phyloP scores from a whole-genome alignment of 352 stramenopile species.

The Blastocystis sp. region DNA sequence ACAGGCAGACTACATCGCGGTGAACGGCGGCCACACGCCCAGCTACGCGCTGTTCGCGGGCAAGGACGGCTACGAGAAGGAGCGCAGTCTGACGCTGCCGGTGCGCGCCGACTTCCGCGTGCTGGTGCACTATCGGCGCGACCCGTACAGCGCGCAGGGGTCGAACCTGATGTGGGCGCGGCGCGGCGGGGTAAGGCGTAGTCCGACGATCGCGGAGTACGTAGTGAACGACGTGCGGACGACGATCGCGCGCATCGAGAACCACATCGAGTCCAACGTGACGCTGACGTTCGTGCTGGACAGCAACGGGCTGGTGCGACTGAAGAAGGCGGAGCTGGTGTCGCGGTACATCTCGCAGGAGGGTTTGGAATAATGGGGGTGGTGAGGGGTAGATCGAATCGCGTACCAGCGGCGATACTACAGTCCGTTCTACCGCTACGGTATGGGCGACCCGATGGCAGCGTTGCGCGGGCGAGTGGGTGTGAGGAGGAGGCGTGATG shows the following conservation, averaged over 20 bases:
- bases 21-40: background rate
- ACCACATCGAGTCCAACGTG: constrained; percentile 22
- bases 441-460: background rate
- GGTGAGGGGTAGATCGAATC: constrained; percentile 9
- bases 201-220: constrained; percentile 9
- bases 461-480: background rate
- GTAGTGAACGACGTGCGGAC: background rate
- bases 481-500: background rate
- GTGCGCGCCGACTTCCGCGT: constrained; percentile 27
- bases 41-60: background rate
- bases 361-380: background rate
- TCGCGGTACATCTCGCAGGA: background rate
- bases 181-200: background rate
- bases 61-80: background rate
- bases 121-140: background rate
- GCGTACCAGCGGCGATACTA: background rate
- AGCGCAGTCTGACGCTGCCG: background rate
- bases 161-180: too few relatives aligned
- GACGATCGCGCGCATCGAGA: background rate
- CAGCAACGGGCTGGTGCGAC: background rate
- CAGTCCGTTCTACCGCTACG: constrained; percentile 7
- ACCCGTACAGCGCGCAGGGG: background rate
- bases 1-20: constrained; percentile 28
- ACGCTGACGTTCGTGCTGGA: background rate
- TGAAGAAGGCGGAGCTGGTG: constrained; percentile 13